Evolutionary conservation across 352 stramenopile species (phyloP), one percentile per base, ranked within the genome.

Genomic region (Phytopythium oedochilum): DNA sequence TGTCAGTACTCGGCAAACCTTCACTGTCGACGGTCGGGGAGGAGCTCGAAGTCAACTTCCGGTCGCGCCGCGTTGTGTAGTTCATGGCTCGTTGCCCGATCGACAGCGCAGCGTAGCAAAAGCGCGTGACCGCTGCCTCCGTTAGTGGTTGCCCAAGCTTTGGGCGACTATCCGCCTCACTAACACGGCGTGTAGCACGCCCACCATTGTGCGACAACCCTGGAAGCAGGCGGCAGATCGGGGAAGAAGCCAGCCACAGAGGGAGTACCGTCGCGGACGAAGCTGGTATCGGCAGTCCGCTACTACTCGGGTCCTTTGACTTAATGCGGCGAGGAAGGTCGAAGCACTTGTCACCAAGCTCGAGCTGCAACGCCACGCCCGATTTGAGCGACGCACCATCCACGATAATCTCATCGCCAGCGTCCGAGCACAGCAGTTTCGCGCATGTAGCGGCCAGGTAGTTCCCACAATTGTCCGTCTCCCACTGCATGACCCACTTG

Each of bases 381-480:
- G 82, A 80, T 40, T 96, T 96, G 14, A 96, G 67, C 9, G 86
- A 96, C 10, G 83, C 86, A 23, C 70, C 75, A 50, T 96, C 86
- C 3, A 78, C 59, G 35, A 96, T 92, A 38, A 96, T 93, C 45
- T 94, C 83, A 44, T 96, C 86, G 34, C 78, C 64, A 0, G 83
- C 70, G 45, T 96, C 83, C 0, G 83, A 96, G 57, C 86, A 96
- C 4, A 96, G 50, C 9, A 96, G 55, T 55, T 94, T 96, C 7
- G 77, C 69, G 57, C 86, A 96, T 1, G 63, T 67, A n/a, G 80
- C 78, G 1, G 73, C 63, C 20, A 94, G 44, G 46, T 89, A 93
- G 51, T 94, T 92, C 25, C 68, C 70, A 2, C 79, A 78, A 34
- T 84, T 93, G 53, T 96, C 71, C 0, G 83, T 94, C 35, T 94